Conservation (phyloP, 2,329 filamentous ascomycete genomes). For the Fusarium dlaminii region DNA sequence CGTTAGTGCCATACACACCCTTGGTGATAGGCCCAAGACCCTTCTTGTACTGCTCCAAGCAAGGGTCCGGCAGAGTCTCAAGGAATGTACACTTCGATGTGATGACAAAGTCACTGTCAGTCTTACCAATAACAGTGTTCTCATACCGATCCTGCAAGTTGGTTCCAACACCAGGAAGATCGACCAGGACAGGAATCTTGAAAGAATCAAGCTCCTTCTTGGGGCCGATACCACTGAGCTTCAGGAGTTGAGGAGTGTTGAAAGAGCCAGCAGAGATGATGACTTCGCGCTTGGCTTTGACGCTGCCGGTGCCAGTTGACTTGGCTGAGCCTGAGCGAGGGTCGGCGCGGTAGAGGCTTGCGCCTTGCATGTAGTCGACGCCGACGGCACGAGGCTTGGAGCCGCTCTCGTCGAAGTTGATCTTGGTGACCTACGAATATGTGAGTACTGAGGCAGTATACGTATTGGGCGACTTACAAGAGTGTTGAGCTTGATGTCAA, state of each 20-base stretch:
- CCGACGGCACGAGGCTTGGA: constrained; percentile 46
- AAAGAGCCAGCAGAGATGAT: constrained; percentile 61
- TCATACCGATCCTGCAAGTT: constrained; percentile 67
- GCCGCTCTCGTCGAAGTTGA: constrained; percentile 48
- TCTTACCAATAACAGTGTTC: constrained; percentile 35
- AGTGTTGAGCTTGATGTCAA: constrained; percentile 42
- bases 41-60: constrained; percentile 28
- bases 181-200: constrained; percentile 44
- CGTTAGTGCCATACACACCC: constrained; percentile 55
- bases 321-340: constrained; percentile 31
- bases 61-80: constrained; percentile 27
- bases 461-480: not conserved
- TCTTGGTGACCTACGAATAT: constrained; percentile 41
- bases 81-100: constrained; percentile 37
- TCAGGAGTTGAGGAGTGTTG: constrained; percentile 61
- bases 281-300: constrained; percentile 47
- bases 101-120: constrained; percentile 28
- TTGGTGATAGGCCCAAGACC: constrained; percentile 27
- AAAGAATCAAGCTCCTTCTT: constrained; percentile 43
- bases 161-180: constrained; percentile 64
- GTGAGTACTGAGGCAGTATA: not conserved
- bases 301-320: not conserved
- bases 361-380: constrained; percentile 45
- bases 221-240: constrained; percentile 54
- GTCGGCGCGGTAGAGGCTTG: constrained; percentile 38